Base-by-base conservation (phyloP, 805 yeast species). In the Starmerella khaoyaiensis region DNA sequence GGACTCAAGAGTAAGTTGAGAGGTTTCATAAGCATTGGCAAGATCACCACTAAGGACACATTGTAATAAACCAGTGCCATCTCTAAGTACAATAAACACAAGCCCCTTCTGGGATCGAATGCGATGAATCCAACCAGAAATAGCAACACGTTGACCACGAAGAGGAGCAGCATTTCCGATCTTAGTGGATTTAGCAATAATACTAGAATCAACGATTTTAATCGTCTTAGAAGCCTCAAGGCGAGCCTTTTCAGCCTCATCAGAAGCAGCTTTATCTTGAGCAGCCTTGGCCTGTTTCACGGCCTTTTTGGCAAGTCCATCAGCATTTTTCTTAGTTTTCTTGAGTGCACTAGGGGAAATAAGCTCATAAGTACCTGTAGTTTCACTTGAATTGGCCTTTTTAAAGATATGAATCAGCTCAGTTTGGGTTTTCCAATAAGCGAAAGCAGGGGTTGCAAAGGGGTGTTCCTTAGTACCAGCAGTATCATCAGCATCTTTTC, bases 81-180 rank as follows among this genome's bases (percentile, higher is more conserved):
- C 99, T 67, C 99, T 78, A 54, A 90, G 65, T 28, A 93, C 90
- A 41, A 93, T 58, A 58, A 90, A 90, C 14, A 79, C 90, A 32
- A 83, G 71, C 31, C 93, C 94, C 66, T 93, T 90, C 62, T 90
- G 97, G 30, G 74, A 51, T 61, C 99, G 77, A 52, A 93, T 68
- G 59, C 98, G 78, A 61, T 90, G 99, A 44, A 90, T 69, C 99
- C 99, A 90, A 45, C 98, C 99, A 47, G 74, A 75, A 30, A 87
- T 77, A 39, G 67, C 57, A 37, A 83, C 83, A 60, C 99, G 74
- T 45, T 64, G 50, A 40, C 74, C 90, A 28, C 83, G 68, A 52
- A 61, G 53, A 5, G 63, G 67, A 40, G 68, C 68, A 35, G 76
- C 59, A 8, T 68, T 50, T 44, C 64, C 59, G 52, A 90, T 71